Percentiles rank a stretch among this genome's conserved stretches.
phyloP scores from a whole-genome alignment of 176 grass and related monocot species.

The Phyllostachys edulis region DNA sequence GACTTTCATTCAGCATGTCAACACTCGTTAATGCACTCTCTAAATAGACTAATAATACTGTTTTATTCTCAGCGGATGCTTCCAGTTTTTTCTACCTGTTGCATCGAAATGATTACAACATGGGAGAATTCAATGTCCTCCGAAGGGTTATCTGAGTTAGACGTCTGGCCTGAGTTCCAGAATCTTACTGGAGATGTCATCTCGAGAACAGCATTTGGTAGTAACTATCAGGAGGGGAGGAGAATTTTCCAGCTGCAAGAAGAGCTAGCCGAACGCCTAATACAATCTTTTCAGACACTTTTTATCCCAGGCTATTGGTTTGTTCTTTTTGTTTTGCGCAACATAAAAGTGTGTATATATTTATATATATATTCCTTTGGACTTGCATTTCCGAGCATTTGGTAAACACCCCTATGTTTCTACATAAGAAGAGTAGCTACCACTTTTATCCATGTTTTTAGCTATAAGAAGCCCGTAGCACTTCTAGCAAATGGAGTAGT shows the following conservation, averaged over 20 bases:
- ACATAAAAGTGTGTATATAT: too few relatives aligned
- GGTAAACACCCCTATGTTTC: neutral
- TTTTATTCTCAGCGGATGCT: conserved; percentile 51
- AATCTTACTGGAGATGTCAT: conserved; percentile 76
- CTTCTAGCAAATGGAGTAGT: neutral
- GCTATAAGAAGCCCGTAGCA: neutral
- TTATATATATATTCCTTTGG: neutral
- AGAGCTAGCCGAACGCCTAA: conserved; percentile 46
- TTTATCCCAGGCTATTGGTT: conserved; percentile 60
- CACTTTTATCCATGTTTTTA: neutral
- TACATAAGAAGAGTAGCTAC: neutral
- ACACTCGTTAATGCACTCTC: neutral
- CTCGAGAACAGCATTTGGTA: conserved; percentile 76
- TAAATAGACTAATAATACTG: neutral
- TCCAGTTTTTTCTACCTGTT: conserved; percentile 59
- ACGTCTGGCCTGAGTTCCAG: conserved; percentile 62
- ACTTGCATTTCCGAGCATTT: neutral
- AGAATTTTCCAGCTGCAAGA: conserved; percentile 70
- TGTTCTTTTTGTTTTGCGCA: neutral
- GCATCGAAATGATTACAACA: conserved; percentile 54
- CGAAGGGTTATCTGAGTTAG: conserved; percentile 51
- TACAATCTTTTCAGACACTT: conserved; percentile 33
- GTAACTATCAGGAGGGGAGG: conserved; percentile 68
- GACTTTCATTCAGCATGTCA: neutral
- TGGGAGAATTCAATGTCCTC: conserved; percentile 53